phyloP scores from a whole-genome alignment of 176 grass and related monocot species.

The Carex parvula region DNA sequence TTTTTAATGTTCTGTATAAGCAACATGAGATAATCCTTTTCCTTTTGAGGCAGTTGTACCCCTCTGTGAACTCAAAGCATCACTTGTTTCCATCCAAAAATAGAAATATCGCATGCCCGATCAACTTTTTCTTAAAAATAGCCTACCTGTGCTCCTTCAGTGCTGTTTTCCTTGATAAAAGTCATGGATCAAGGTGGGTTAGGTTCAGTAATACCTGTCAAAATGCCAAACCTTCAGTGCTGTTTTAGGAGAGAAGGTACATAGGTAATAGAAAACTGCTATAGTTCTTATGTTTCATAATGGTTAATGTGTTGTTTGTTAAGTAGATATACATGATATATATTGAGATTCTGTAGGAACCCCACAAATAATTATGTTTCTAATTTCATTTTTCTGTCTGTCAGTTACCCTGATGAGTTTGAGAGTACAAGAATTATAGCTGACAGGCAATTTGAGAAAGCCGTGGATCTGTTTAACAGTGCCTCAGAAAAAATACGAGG shows the following conservation, averaged over 20 bases:
- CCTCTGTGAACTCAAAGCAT: constrained; percentile 6
- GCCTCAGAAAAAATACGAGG: constrained; percentile 77
- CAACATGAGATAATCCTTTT: background rate
- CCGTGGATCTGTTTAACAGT: constrained; percentile 68
- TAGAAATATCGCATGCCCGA: background rate
- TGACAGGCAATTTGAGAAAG: constrained; percentile 79
- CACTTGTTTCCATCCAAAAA: background rate
- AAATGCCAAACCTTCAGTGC: too few relatives aligned
- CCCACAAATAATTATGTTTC: background rate
- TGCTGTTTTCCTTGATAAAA: constrained; percentile 4
- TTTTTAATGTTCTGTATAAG: background rate
- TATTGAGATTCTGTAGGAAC: constrained; percentile 1
- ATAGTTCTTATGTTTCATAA: constrained; percentile 8
- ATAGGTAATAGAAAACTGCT: constrained; percentile 8
- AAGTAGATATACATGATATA: background rate
- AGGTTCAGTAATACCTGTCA: background rate
- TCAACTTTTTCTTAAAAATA: background rate
- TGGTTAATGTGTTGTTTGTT: background rate
- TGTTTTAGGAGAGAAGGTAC: background rate
- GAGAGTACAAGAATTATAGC: constrained; percentile 91
- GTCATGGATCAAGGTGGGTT: background rate
- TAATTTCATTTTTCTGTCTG: constrained; percentile 33
- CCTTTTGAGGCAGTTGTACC: background rate
- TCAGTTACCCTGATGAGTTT: constrained; percentile 91
- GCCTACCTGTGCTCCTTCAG: background rate